Percentiles rank a stretch among this genome's conserved stretches.
Conservation (phyloP, 2,329 filamentous ascomycete species). For the Colletotrichum endophyticum region DNA sequence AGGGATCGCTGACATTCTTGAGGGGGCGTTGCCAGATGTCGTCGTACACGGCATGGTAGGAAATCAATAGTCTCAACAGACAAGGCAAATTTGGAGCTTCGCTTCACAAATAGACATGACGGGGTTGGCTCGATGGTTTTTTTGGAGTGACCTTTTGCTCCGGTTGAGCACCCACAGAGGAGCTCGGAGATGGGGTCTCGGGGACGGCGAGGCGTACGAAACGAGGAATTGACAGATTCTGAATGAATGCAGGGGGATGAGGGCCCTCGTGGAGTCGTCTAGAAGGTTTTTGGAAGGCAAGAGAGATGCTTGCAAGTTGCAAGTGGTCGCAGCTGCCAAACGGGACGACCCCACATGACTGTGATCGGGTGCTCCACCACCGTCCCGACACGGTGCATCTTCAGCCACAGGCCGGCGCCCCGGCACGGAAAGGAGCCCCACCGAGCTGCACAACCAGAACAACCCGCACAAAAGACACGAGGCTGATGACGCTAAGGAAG, state of each 20-base stretch:
- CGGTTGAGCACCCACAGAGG: background rate
- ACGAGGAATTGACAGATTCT: background rate
- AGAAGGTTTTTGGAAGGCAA: slow-evolving; percentile 6
- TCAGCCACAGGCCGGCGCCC: slow-evolving; percentile 3
- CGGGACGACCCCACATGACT: background rate
- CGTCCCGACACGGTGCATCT: background rate
- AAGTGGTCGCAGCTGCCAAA: slow-evolving; percentile 17
- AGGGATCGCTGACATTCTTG: background rate
- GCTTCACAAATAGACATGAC: background rate
- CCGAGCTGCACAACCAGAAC: background rate
- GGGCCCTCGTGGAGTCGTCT: slow-evolving; percentile 1
- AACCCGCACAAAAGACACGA: slow-evolving; percentile 14
- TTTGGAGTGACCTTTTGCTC: background rate
- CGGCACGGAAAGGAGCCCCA: background rate
- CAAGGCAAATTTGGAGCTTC: background rate
- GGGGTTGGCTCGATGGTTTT: background rate
- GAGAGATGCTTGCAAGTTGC: background rate
- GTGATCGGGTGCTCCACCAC: background rate
- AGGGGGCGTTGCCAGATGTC: background rate
- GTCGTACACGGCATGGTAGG: background rate
- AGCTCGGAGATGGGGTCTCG: background rate
- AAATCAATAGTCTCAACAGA: background rate
- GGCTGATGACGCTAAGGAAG: slow-evolving; percentile 12
- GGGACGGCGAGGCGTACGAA: background rate
- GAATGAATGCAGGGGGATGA: background rate